These are phyloP conservation scores for Rhodomyrtus psidioides DNA, from an alignment of 441 rosid genomes.

Conservation along the genomic window DNA sequence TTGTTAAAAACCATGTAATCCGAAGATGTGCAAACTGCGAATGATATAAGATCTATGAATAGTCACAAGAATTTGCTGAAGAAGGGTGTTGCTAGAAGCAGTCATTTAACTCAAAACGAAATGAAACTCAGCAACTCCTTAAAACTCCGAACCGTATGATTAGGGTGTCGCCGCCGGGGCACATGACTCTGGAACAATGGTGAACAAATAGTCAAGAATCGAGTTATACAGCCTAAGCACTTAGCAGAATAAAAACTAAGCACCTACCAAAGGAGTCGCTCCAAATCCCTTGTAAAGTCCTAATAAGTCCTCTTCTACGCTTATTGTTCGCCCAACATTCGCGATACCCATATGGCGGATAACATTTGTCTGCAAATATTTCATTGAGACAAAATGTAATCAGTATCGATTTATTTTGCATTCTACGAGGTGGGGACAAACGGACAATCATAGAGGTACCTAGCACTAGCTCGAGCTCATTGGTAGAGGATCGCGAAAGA, in stretches of 20 bases:
- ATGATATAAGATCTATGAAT: no score
- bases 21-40: background rate
- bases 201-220: background rate
- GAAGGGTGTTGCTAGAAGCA: background rate
- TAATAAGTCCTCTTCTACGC: conserved; percentile 58
- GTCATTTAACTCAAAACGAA: background rate
- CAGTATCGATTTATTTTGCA: background rate
- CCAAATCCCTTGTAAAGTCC: conserved; percentile 95
- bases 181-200: conserved; percentile 48
- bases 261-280: conserved; percentile 64
- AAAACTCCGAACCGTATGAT: no score
- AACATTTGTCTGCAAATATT: conserved; percentile 47
- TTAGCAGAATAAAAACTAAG: background rate
- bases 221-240: background rate
- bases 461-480: no score
- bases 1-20: background rate
- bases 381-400: background rate
- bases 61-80: no score
- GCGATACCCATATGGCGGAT: conserved; percentile 67
- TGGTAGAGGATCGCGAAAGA: no score
- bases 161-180: conserved; percentile 48
- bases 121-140: no score
- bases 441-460: no score
- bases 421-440: no score
- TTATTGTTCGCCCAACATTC: conserved; percentile 63